Conservation (phyloP, 768 basidiomycete species). For the Russula vinacea region DNA sequence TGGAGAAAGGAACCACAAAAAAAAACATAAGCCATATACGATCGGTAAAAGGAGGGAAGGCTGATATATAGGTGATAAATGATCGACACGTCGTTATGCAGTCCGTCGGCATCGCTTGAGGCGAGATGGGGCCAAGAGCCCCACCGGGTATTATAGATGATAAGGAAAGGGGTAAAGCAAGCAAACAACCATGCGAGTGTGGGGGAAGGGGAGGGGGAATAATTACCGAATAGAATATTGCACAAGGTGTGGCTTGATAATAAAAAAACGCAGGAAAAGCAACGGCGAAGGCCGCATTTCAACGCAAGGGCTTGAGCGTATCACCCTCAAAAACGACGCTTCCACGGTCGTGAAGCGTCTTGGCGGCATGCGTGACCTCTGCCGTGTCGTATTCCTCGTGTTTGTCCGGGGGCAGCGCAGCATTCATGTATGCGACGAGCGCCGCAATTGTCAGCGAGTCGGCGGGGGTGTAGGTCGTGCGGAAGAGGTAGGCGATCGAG, state of each 20-base stretch:
- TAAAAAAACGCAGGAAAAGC: not conserved
- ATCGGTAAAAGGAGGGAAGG: not conserved
- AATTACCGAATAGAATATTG: not conserved
- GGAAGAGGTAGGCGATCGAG: slow-evolving; percentile 62
- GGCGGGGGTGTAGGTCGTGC: slow-evolving; percentile 59
- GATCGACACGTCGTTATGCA: not conserved
- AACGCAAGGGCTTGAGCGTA: slow-evolving; percentile 32
- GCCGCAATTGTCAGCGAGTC: slow-evolving; percentile 71
- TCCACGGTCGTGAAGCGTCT: slow-evolving; percentile 35
- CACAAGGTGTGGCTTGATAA: not conserved
- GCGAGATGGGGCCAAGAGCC: not conserved
- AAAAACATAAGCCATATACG: not conserved
- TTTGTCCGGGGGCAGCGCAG: slow-evolving; percentile 73
- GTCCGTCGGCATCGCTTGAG: slow-evolving; percentile 12
- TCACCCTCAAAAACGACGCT: slow-evolving; percentile 37
- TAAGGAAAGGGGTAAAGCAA: not conserved
- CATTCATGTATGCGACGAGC: slow-evolving; percentile 68
- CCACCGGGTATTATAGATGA: slow-evolving; percentile 9
- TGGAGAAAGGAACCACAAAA: not conserved
- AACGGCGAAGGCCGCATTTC: not conserved
- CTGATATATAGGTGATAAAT: slow-evolving; percentile 1
- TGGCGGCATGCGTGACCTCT: slow-evolving; percentile 50
- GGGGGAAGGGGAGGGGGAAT: not conserved
- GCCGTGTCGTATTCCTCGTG: slow-evolving; percentile 79
- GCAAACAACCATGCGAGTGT: not conserved